Base-by-base conservation (phyloP, 345 rosid species). In the Dipteronia dyeriana region DNA sequence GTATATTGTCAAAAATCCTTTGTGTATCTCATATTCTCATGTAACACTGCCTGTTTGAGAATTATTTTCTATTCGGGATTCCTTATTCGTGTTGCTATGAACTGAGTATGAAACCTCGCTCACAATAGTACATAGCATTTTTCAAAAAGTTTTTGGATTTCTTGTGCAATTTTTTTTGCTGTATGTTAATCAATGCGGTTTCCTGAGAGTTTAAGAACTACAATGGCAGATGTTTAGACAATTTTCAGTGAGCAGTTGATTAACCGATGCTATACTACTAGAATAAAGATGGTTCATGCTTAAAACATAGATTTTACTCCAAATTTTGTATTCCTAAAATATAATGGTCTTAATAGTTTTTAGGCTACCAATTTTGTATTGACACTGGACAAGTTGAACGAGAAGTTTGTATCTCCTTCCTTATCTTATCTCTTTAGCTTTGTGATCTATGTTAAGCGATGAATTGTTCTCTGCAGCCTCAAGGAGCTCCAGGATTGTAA, bases 401-500 rank as follows among this genome's bases (percentile, higher is more conserved):
- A 17, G 43, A 74, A 68, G 31, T 19, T 39, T 70, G 59, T 56
- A 73, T 60, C 61, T 39, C 75, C 43, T 20, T 56, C 16, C 14
- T 41, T 17, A 16, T 47, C 41, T 41, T 16, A 6, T 19, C 56
- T 14, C 6, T 26, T 16, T 29, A 49, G n/a, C 17, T 77, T 68
- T 53, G 25, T 41, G 16, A 45, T 72, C n/a, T 54, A 63, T 66
- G 62, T 68, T 75, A 73, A 16, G 22, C 65, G 43, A 25, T 70
- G 77, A 67, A 12, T 75, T 69, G 20, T 22, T 22, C 38, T 51
- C 66, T 78, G 80, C 91, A 96, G 99, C 81, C 65, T 89, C 97
- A 70, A 90, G 97, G 87, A 83, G 84, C 81, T 87, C 92, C 9
- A 85, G 97, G 85, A 89, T 96, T 81, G 94, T 87, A 26, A 90